Evolutionary conservation across 495 filamentous ascomycete genomes (phyloP), one percentile per base, ranked within the genome.

Genomic region (Penicillium coffeae): DNA sequence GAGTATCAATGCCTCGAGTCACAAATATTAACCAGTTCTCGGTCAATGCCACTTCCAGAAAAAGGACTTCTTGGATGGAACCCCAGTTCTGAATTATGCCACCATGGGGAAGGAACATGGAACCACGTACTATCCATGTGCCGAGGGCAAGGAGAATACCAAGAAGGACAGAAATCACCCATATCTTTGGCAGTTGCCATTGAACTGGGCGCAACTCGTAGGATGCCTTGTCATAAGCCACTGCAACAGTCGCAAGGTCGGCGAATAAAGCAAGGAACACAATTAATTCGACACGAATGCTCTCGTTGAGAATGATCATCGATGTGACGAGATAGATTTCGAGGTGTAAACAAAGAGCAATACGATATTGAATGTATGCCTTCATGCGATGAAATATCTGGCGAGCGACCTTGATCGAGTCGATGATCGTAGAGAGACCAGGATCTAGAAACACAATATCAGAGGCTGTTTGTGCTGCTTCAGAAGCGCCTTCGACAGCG

Each of bases 351-450:
- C 84, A 88, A 27, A 88, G 79, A 27, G 84, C 84, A 61, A 88
- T 88, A 66, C 84, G 84, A 63, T 88, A 88, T 58, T 88, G 84
- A 51, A 88, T 86, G 56, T 88, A 88, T 10, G 84, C 76, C 69
- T 88, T 88, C 84, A 88, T 88, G 55, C 84, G 82, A 61, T 88
- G 84, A 75, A 88, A 88, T 54, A 88, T 88, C 59, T 88, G 80
- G 34, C 84, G 81, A 30, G 84, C 81, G 45, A 85, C 83, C 65
- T 88, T 88, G 63, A 88, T 86, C 41, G 84, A 84, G 55, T 83
- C 77, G 52, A 88, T 85, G 47, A 88, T 88, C 2, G 84, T 88
- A 48, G 77, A 81, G n/a, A 88, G 70, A 59, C 84, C 84, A 4
- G 84, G 84, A 34, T 85, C 84, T 44, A 88, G 75, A 71, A 88